phyloP scores from a whole-genome alignment of 257 asterid species.

The Primulina eburnea region DNA sequence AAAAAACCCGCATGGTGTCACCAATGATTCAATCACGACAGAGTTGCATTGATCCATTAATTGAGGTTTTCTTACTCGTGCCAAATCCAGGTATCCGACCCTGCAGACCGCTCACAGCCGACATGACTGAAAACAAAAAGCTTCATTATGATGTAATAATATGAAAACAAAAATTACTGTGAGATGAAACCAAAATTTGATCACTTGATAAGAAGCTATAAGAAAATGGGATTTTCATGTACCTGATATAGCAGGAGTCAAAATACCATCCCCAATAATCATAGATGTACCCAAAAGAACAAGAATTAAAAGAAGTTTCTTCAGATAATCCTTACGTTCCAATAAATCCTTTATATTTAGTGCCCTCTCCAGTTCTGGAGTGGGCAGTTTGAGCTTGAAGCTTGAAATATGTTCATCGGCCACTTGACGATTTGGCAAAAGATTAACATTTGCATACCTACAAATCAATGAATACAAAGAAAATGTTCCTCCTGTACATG shows the following conservation, averaged over 20 bases:
- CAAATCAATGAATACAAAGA: conserved; percentile 85
- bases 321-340: conserved; percentile 59
- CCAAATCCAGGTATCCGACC: conserved; percentile 81
- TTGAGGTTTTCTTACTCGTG: conserved; percentile 47
- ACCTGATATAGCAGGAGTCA: conserved; percentile 98
- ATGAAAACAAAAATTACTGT: background rate
- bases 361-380: conserved; percentile 94
- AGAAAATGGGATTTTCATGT: conserved; percentile 12
- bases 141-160: conserved; percentile 18
- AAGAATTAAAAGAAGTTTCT: conserved; percentile 60
- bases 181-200: background rate
- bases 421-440: conserved; percentile 81
- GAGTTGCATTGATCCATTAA: background rate
- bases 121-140: conserved; percentile 69
- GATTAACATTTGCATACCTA: conserved; percentile 88
- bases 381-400: conserved; percentile 85
- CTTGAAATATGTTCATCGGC: conserved; percentile 88
- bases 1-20: background rate
- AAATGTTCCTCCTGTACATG: conserved; percentile 87
- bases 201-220: background rate
- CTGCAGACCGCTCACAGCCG: conserved; percentile 93
- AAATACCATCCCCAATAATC: conserved; percentile 93
- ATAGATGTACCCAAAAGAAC: conserved; percentile 93
- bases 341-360: conserved; percentile 66
- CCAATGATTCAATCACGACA: background rate